A percentile compares a stretch with the other conserved stretches of the same genome.
Evolutionary conservation across 2,329 filamentous ascomycete species (phyloP).

Genomic region (Tolypocladium cylindrosporum): DNA sequence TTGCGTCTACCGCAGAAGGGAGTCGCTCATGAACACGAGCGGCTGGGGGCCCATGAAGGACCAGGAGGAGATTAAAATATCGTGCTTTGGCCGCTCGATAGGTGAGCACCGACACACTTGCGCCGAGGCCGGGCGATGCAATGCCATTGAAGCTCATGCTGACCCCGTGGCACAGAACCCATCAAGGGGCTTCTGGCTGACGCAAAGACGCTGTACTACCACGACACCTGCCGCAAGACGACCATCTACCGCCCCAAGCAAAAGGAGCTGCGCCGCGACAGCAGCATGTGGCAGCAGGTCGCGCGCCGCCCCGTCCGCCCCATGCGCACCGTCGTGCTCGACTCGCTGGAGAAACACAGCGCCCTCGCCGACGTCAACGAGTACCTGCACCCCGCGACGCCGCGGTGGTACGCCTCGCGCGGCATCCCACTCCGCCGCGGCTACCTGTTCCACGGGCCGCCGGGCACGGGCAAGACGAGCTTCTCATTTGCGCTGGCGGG

Average conservation of each 20-base stretch:
- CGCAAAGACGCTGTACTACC: slow-evolving; percentile 41
- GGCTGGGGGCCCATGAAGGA: slow-evolving; percentile 34
- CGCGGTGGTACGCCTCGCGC: slow-evolving; percentile 63
- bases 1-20: slow-evolving; percentile 33
- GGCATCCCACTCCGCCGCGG: slow-evolving; percentile 70
- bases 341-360: slow-evolving; percentile 52
- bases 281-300: slow-evolving; percentile 44
- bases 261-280: slow-evolving; percentile 34
- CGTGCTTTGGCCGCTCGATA: slow-evolving; percentile 40
- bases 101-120: slow-evolving; percentile 6
- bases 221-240: slow-evolving; percentile 44
- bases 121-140: background rate
- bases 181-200: slow-evolving; percentile 46
- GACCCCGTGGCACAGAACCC: slow-evolving; percentile 23
- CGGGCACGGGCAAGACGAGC: slow-evolving; percentile 64
- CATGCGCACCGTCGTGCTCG: slow-evolving; percentile 67
- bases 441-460: slow-evolving; percentile 68
- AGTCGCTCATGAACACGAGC: slow-evolving; percentile 25
- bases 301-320: slow-evolving; percentile 56
- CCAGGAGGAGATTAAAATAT: slow-evolving; percentile 41
- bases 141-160: background rate
- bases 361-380: slow-evolving; percentile 67
- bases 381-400: slow-evolving; percentile 61
- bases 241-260: slow-evolving; percentile 44
- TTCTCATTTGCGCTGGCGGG: slow-evolving; percentile 57